A percentile compares a stretch with the other conserved stretches of the same genome.
phyloP scores from a whole-genome alignment of 345 rosid species.

The Salix caprea region DNA sequence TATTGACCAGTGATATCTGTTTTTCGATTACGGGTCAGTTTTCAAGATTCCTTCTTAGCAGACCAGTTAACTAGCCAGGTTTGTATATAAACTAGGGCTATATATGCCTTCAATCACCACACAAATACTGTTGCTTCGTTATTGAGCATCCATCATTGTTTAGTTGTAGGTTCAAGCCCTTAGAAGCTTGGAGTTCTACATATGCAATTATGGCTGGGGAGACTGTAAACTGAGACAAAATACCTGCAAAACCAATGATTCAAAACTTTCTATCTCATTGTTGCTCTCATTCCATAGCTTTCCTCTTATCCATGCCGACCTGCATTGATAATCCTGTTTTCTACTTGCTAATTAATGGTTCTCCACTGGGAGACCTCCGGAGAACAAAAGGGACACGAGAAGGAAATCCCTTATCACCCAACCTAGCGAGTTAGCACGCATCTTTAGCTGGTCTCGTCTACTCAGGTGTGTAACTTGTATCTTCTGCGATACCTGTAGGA shows the following conservation, averaged over 20 bases:
- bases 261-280: slow-evolving; percentile 36
- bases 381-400: too few species aligned
- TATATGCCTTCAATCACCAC: background rate
- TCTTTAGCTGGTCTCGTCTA: slow-evolving; percentile 40
- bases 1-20: background rate
- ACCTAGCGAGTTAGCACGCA: too few species aligned
- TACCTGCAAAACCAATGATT: slow-evolving; percentile 32
- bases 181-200: slow-evolving; percentile 54
- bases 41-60: slow-evolving; percentile 56
- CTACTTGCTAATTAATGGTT: too few species aligned
- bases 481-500: background rate
- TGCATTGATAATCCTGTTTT: too few species aligned
- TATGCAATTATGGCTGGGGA: slow-evolving; percentile 63
- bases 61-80: slow-evolving; percentile 60
- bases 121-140: background rate
- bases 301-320: too few species aligned
- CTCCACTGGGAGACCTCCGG: too few species aligned
- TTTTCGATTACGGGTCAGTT: slow-evolving; percentile 31
- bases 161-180: slow-evolving; percentile 52
- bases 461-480: slow-evolving; percentile 34
- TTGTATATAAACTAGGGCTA: background rate
- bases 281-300: slow-evolving; percentile 33
- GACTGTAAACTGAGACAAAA: slow-evolving; percentile 31
- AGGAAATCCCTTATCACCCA: too few species aligned
- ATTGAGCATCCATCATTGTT: background rate